Evolutionary conservation across 2,329 filamentous ascomycete species (phyloP).

Genomic region (Colletotrichum sp.): DNA sequence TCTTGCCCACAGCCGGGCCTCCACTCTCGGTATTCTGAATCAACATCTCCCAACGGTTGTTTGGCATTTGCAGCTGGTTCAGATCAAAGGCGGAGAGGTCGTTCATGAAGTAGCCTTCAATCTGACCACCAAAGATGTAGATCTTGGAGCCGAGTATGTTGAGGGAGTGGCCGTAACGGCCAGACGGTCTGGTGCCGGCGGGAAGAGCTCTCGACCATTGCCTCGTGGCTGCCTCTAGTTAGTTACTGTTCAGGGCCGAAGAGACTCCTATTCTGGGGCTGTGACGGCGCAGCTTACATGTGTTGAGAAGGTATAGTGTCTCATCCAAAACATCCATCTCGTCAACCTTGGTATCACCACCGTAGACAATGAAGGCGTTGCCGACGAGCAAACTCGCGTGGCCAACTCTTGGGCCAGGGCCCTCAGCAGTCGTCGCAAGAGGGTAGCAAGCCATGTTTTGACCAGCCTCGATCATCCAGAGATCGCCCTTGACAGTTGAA

Average conservation of each 20-base stretch:
- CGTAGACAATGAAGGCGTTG: constrained; percentile 98
- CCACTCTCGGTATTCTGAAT: constrained; percentile 73
- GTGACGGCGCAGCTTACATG: constrained; percentile 70
- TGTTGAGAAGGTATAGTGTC: constrained; percentile 95
- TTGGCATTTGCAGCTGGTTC: constrained; percentile 89
- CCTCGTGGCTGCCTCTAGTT: constrained; percentile 72
- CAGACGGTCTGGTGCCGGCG: constrained; percentile 82
- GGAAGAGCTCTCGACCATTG: constrained; percentile 97
- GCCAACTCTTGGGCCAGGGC: constrained; percentile 91
- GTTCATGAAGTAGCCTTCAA: constrained; percentile 98
- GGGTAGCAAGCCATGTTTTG: constrained; percentile 90
- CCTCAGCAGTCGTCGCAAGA: constrained; percentile 88
- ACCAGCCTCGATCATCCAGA: constrained; percentile 97
- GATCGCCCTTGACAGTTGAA: constrained; percentile 92
- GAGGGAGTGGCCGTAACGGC: constrained; percentile 93
- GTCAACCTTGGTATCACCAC: constrained; percentile 96
- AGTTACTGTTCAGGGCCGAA: neutral
- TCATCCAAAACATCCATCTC: constrained; percentile 92
- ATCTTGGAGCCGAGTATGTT: constrained; percentile 98
- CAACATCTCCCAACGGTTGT: constrained; percentile 95
- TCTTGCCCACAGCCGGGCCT: constrained; percentile 60
- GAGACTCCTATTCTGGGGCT: neutral
- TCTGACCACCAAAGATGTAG: constrained; percentile 96
- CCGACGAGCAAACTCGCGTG: constrained; percentile 94
- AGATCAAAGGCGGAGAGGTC: constrained; percentile 94